phyloP scores from a whole-genome alignment of 148 eudicot species.

The Camellia granthamiana region DNA sequence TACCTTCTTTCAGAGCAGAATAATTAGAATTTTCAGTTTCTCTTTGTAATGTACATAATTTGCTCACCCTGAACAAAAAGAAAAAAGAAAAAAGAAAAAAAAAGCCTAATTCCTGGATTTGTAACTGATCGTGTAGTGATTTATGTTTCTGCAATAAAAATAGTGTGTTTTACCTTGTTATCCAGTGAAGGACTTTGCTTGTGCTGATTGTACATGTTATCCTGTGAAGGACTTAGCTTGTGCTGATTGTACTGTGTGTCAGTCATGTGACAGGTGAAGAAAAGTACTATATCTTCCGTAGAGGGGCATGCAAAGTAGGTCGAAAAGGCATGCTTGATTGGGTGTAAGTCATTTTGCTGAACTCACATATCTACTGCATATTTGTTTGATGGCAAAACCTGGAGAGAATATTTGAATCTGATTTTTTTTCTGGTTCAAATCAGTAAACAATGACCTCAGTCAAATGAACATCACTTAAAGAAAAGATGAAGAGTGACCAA shows the following conservation, averaged over 20 bases:
- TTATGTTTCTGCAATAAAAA: not conserved
- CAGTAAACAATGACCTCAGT: not conserved
- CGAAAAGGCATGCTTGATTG: slow-evolving; percentile 62
- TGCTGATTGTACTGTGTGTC: slow-evolving; percentile 19
- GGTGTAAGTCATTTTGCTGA: not conserved
- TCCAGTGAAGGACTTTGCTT: not conserved
- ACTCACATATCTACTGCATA: not conserved
- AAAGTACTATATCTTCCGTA: slow-evolving; percentile 64
- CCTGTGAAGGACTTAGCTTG: not conserved
- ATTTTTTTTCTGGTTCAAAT: not conserved
- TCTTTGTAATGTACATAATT: no score
- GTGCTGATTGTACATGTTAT: slow-evolving; percentile 20
- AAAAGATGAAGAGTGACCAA: not conserved
- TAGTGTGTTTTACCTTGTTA: not conserved
- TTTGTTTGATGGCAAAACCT: not conserved
- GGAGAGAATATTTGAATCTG: not conserved
- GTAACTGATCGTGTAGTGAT: not conserved
- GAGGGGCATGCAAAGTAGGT: slow-evolving; percentile 92
- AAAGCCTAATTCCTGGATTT: not conserved
- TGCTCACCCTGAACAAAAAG: no score
- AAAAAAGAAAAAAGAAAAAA: not conserved
- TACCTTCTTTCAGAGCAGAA: not conserved
- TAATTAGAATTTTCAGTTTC: no score
- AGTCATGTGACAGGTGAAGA: slow-evolving; percentile 64
- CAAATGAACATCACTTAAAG: not conserved